Conservation (phyloP, 331 rosid species). For the Rosa hybrid region DNA sequence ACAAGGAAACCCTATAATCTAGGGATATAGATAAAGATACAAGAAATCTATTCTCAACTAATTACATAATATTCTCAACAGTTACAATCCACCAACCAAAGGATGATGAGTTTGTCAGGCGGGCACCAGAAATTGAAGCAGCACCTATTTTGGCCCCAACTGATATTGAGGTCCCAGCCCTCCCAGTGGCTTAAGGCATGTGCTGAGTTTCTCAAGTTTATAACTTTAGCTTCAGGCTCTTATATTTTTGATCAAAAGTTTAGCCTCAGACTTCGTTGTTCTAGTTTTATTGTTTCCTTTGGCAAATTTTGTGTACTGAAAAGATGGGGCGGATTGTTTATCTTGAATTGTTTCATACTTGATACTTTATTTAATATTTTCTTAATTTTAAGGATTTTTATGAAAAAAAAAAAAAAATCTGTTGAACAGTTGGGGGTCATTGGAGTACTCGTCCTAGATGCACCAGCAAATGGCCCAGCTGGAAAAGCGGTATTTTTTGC, state of each 20-base stretch:
- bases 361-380: not conserved
- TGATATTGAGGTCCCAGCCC: constrained; percentile 66
- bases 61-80: no score
- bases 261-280: not conserved
- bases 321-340: not conserved
- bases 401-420: constrained; percentile 25
- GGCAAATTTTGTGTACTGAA: no score
- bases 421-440: constrained; percentile 91
- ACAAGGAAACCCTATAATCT: no score
- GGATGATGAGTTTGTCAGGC: constrained; percentile 56
- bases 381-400: no score
- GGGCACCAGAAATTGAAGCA: constrained; percentile 15
- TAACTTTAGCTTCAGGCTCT: constrained; percentile 6
- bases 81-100: constrained; percentile 83
- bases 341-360: constrained; percentile 6
- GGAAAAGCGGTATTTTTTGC: constrained; percentile 81
- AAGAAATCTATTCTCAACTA: no score
- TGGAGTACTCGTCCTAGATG: constrained; percentile 96
- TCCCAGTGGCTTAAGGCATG: constrained; percentile 31
- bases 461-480: constrained; percentile 88
- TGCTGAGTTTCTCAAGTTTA: not conserved
- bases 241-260: not conserved
- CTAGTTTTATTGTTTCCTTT: not conserved
- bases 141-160: constrained; percentile 35
- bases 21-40: no score